Evolutionary conservation across 345 rosid genomes (phyloP).

Genomic region (Eucalyptus albens): DNA sequence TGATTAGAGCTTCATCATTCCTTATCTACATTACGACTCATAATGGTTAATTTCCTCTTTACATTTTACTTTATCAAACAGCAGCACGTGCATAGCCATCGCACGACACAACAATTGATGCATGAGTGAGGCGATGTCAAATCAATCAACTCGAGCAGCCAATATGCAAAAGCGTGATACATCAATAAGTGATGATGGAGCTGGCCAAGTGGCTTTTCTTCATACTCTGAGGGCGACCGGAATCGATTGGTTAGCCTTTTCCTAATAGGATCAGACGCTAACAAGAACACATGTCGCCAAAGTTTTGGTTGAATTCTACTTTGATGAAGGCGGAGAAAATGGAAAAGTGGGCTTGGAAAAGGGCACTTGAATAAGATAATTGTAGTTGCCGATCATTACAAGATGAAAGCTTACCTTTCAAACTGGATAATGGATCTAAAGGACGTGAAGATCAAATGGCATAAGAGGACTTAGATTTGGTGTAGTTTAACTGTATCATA

Average conservation of each 20-base stretch:
- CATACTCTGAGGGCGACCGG: not conserved
- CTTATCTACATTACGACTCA: not conserved
- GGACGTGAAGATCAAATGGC: not conserved
- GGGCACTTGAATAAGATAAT: not conserved
- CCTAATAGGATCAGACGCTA: not conserved
- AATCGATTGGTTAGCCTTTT: not conserved
- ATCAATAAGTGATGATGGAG: not conserved
- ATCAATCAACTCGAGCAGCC: not conserved
- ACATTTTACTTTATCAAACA: not conserved
- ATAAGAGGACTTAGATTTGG: not conserved
- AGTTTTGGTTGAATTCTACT: not conserved
- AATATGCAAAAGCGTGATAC: not conserved
- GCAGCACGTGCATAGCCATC: not conserved
- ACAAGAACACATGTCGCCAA: not conserved
- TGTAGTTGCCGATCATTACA: not conserved
- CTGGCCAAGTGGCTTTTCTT: not conserved
- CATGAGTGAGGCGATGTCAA: not conserved
- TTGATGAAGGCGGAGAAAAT: not conserved
- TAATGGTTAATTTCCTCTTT: not conserved
- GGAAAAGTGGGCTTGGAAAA: not conserved
- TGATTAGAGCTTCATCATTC: not conserved
- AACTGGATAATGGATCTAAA: not conserved
- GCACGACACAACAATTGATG: not conserved
- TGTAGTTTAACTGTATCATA: not conserved
- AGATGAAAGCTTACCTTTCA: not conserved